Evolutionary conservation across 352 stramenopile genomes (phyloP).

Genomic region (Plasmopara viticola): DNA sequence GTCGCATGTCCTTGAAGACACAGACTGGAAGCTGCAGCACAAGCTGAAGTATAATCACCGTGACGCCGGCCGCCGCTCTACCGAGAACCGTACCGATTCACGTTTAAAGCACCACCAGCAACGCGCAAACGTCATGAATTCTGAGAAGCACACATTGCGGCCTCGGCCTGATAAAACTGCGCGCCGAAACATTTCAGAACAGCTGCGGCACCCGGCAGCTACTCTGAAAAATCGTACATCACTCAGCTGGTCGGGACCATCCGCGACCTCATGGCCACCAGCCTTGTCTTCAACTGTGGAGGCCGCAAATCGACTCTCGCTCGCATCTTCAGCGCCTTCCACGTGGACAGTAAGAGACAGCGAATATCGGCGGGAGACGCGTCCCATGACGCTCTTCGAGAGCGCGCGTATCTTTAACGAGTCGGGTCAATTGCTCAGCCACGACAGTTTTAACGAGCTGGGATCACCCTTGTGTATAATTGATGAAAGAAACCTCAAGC

Average conservation of each 20-base stretch:
- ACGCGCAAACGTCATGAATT: conserved; percentile 27
- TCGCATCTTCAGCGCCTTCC: conserved; percentile 45
- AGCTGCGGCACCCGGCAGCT: conserved; percentile 13
- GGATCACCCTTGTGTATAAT: conserved; percentile 43
- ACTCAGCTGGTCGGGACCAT: conserved; percentile 44
- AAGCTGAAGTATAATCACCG: conserved; percentile 68
- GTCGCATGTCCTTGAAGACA: conserved; percentile 24
- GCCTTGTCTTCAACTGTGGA: conserved; percentile 20
- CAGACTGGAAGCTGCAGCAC: conserved; percentile 52
- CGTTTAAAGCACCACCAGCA: conserved; percentile 37
- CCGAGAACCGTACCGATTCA: conserved; percentile 17
- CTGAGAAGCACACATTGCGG: conserved; percentile 37
- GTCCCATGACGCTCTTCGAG: conserved; percentile 75
- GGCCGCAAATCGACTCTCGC: conserved; percentile 20
- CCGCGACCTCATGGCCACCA: conserved; percentile 52
- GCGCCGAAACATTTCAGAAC: conserved; percentile 33
- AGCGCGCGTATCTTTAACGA: conserved; percentile 75
- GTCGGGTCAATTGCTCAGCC: conserved; percentile 56
- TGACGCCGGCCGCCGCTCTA: conserved; percentile 35
- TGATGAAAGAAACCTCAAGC: conserved; percentile 18
- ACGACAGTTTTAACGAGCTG: conserved; percentile 65
- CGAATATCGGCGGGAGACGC: conserved; percentile 35
- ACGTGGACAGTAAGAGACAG: conserved; percentile 23
- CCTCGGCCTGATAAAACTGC: conserved; percentile 17
- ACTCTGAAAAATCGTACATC: conserved; percentile 1